These are phyloP conservation scores for Potentilla sterilis DNA, from an alignment of 306 rosid species.

Conservation along the genomic window DNA sequence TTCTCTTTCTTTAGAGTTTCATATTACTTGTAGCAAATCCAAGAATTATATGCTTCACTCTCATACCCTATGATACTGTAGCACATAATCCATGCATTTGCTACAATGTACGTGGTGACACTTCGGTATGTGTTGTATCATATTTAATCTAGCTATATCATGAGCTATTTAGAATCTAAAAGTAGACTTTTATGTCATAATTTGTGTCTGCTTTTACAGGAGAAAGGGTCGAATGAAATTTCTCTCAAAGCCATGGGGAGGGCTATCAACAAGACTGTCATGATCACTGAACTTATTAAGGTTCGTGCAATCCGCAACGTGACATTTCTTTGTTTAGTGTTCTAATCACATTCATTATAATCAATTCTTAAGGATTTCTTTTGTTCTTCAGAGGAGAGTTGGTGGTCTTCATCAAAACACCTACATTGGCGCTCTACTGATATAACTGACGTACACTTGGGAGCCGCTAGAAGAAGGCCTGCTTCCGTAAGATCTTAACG, in stretches of 20 bases:
- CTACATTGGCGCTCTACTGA: slow-evolving; percentile 27
- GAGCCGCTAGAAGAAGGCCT: slow-evolving; percentile 35
- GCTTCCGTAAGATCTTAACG: slow-evolving; percentile 19
- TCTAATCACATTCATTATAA: not conserved
- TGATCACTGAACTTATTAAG: slow-evolving; percentile 82
- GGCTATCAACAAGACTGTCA: slow-evolving; percentile 82
- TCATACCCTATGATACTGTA: not conserved
- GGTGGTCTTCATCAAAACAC: slow-evolving; percentile 29
- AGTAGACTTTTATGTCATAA: not conserved
- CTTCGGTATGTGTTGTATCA: too few relatives aligned
- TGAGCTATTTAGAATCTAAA: too few relatives aligned
- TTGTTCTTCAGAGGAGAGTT: slow-evolving; percentile 16
- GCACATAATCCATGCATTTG: too few relatives aligned
- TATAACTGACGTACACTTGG: slow-evolving; percentile 31
- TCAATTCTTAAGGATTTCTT: not conserved
- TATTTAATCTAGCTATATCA: too few relatives aligned
- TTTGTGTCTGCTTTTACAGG: slow-evolving; percentile 34
- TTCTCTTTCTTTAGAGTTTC: not conserved
- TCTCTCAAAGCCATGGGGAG: slow-evolving; percentile 93
- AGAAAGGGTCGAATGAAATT: slow-evolving; percentile 67
- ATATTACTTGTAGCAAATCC: not conserved
- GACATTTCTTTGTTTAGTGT: not conserved
- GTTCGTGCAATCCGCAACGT: slow-evolving; percentile 20
- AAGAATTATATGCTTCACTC: not conserved
- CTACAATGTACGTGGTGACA: too few relatives aligned